Base-by-base conservation (phyloP, 176 grass and related monocot genomes). In the Elaeis guineensis region DNA sequence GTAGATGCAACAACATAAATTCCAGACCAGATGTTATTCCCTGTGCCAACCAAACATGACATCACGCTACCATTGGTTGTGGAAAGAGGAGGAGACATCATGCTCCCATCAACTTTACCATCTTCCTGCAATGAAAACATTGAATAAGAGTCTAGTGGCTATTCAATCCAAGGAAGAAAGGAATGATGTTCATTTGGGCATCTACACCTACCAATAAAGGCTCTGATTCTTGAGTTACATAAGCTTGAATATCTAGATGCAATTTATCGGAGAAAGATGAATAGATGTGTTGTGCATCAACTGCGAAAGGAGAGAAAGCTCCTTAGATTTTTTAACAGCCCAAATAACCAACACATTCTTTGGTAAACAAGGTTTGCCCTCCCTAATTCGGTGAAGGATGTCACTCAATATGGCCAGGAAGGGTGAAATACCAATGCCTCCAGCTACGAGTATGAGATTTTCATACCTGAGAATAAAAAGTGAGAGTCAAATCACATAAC, bases 371-470 rank as follows among this genome's bases (percentile, higher is more conserved):
- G 64, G 72, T 49, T 85, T 83, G 3, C 75, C 76, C 66, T 91
- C 76, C 21, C 71, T 82, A 50, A 89, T 72, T 53, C 93, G 86
- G 53, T 82, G 87, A 69, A 87, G 74, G 32, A 97, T 91, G 59
- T 97, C 93, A 7, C 87, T 97, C 70, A 97, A 61, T 32, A 97
- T 85, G 15, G 93, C 93, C 50, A 97, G 29, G 59, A 97, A 97
- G 1, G 93, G 87, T 3, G 87, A 89, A 57, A 97, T 83, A 12
- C 93, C 93, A 21, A 97, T 97, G 57, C 93, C 93, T 61, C 93
- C 93, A 29, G 93, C 93, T 56, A 97, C 93, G 35, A 97, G 69
- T 61, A 97, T 85, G 72, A 97, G 93, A 80, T 97, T 97, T 70
- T 97, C 87, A 30, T 97, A 97, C 87, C 92, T 97, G 52, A 24